Conservation (phyloP, 2,329 filamentous ascomycete genomes). For the Aspergillus terreus region DNA sequence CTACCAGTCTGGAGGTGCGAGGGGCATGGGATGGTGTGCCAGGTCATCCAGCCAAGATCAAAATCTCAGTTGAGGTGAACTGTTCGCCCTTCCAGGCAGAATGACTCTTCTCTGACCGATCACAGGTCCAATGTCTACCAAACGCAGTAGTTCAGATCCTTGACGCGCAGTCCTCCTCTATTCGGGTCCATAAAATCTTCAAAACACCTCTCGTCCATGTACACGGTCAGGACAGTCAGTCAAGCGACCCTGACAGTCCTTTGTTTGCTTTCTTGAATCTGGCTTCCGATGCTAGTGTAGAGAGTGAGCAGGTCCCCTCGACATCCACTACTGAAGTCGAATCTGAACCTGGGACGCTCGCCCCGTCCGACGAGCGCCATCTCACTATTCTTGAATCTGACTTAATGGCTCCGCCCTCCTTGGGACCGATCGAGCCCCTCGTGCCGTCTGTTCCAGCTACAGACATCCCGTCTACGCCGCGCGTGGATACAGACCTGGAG, state of each 20-base stretch:
- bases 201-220: slow-evolving; percentile 7
- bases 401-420: no score
- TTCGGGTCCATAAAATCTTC: slow-evolving; percentile 13
- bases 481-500: not conserved
- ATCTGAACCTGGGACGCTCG: no score
- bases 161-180: slow-evolving; percentile 9
- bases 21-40: slow-evolving; percentile 29
- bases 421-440: no score
- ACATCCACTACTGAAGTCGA: no score
- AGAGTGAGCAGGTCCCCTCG: no score
- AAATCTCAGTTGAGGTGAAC: slow-evolving; percentile 29
- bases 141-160: slow-evolving; percentile 21
- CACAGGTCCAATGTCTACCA: slow-evolving; percentile 23
- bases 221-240: slow-evolving; percentile 2
- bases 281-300: not conserved
- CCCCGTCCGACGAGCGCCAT: no score
- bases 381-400: no score
- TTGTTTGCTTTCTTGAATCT: slow-evolving; percentile 15
- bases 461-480: not conserved
- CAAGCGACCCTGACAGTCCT: not conserved
- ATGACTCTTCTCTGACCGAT: not conserved
- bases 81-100: not conserved
- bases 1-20: slow-evolving; percentile 21
- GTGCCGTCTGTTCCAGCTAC: no score
- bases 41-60: slow-evolving; percentile 20